Percentiles rank a stretch among this genome's conserved stretches.
These are phyloP conservation scores for Psilocybe azurescens DNA, from an alignment of 768 basidiomycete species.

Conservation along the genomic window DNA sequence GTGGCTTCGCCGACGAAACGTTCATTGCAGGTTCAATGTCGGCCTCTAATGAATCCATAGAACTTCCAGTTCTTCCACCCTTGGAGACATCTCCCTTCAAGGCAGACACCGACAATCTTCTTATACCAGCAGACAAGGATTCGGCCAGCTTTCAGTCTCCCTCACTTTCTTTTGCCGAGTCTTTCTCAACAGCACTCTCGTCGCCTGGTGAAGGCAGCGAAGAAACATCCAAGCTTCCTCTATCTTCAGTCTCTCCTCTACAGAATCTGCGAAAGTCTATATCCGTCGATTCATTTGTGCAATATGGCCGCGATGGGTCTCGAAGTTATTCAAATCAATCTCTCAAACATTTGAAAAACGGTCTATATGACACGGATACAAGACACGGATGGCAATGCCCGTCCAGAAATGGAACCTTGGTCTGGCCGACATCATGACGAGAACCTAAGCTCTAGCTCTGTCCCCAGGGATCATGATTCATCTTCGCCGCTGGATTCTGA, in stretches of 20 bases:
- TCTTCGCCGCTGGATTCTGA: slow-evolving; percentile 51
- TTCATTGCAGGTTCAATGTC: slow-evolving; percentile 18
- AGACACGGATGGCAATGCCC: slow-evolving; percentile 9
- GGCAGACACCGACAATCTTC: slow-evolving; percentile 14
- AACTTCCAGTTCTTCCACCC: slow-evolving; percentile 28
- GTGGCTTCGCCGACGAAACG: slow-evolving; percentile 5
- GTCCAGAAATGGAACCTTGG: slow-evolving; percentile 27
- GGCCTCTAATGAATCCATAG: slow-evolving; percentile 24
- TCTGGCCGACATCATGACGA: slow-evolving; percentile 41
- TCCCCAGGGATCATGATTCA: slow-evolving; percentile 45
- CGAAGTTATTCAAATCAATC: slow-evolving; percentile 41
- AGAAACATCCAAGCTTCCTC: slow-evolving; percentile 25
- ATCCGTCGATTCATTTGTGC: slow-evolving; percentile 79
- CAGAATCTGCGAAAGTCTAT: slow-evolving; percentile 70
- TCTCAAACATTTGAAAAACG: slow-evolving; percentile 36
- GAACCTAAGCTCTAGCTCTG: slow-evolving; percentile 60
- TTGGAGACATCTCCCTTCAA: slow-evolving; percentile 26
- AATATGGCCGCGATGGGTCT: slow-evolving; percentile 44
- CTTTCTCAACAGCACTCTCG: slow-evolving; percentile 48
- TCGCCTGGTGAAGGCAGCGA: slow-evolving; percentile 37
- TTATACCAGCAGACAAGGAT: slow-evolving; percentile 13
- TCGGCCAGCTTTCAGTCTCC: slow-evolving; percentile 32
- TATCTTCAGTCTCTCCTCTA: slow-evolving; percentile 36
- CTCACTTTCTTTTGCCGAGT: slow-evolving; percentile 42
- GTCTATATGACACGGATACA: slow-evolving; percentile 12